Base-by-base conservation (phyloP, 306 rosid species). In the Boehmeria nivea region DNA sequence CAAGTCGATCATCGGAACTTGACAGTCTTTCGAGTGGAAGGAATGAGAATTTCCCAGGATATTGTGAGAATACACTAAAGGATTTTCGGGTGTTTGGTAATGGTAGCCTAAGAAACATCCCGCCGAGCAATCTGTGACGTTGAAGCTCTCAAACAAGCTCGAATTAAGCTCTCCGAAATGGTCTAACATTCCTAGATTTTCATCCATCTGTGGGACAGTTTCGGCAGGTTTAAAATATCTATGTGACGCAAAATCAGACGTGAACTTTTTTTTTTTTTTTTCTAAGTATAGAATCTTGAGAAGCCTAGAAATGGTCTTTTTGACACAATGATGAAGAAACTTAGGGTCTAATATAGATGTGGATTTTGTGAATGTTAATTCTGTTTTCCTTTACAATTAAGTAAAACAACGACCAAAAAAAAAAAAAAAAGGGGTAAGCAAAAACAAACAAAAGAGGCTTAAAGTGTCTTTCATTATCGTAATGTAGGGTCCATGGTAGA, bases 371-470 rank as follows among this genome's bases (percentile, higher is more conserved):
- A 65, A 37, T 37, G 44, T 61, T 50, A 57, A 56, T 63, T 56
- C 49, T 39, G 69, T 50, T 57, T 69, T 63, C 70, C 75, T 70
- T 70, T 54, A 63, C 25, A 63, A 26, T 57, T 70, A 70, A 70
- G 70, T 33, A 57, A 70, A 34, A 48, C n/a, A 48, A 48, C 3
- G 16, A 12, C 2, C 7, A 11, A 6, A 20, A 48, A 48, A 21
- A 1, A 48, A 12, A 12, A 48, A 1, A 23, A 0, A 13, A 12
- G 8, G 3, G 8, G 8, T 28, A 56, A 70, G 64, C 16, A 50
- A 57, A 31, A 33, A n/a, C n/a, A 54, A 52, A 51, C 3, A 27
- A 18, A 39, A 51, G 45, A 22, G 40, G 36, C 24, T 31, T 40
- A 20, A 31, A 57, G 56, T 57, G 37, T 45, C 37, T 39, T 60